Conservation (phyloP, 306 rosid genomes). For the Begonia masoniana region DNA sequence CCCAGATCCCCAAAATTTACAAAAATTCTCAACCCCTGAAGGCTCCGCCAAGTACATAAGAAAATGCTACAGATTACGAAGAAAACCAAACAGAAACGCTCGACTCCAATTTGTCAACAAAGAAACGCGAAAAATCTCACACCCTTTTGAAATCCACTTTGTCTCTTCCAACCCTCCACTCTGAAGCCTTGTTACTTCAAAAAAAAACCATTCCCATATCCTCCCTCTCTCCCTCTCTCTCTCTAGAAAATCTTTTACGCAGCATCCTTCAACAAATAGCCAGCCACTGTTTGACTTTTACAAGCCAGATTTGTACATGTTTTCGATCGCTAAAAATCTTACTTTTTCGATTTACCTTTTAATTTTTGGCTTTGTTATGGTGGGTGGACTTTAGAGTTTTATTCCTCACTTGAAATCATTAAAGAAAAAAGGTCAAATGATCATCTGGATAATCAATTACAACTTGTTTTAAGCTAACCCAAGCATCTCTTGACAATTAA, state of each 20-base stretch:
- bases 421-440: no score
- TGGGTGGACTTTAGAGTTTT: no score
- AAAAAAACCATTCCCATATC: not conserved
- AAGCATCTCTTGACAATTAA: no score
- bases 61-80: not conserved
- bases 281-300: conserved; percentile 10
- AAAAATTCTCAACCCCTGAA: not conserved
- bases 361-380: no score
- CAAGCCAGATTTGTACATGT: not conserved
- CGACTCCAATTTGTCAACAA: not conserved
- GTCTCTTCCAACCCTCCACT: not conserved
- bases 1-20: conserved; percentile 7
- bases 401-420: no score
- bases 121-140: not conserved
- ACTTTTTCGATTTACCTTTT: no score
- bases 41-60: not conserved
- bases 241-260: conserved; percentile 6
- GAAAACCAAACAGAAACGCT: not conserved
- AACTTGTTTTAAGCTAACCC: no score
- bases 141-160: no score
- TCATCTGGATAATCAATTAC: no score
- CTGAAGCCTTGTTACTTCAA: not conserved
- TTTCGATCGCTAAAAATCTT: not conserved
- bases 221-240: not conserved
- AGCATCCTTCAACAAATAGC: conserved; percentile 3